A percentile compares a stretch with the other conserved stretches of the same genome.
phyloP scores from a whole-genome alignment of 371 early-diverging fungal species.

The Syncephalastrum monosporum region DNA sequence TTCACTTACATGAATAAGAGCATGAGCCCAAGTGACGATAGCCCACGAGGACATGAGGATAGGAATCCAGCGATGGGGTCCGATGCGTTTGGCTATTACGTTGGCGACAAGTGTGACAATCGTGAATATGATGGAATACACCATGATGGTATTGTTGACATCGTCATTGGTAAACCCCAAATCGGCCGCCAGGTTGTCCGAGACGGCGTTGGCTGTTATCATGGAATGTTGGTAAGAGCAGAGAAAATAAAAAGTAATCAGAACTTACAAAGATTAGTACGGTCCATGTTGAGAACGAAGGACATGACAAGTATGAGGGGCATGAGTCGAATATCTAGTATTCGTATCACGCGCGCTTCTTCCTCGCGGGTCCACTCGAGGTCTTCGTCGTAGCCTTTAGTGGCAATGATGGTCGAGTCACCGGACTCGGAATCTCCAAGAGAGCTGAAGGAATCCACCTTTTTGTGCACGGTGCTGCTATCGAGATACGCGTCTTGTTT shows the following conservation, averaged over 20 bases:
- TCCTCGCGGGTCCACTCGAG: slow-evolving; percentile 37
- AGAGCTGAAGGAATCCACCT: too few species aligned
- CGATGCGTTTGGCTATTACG: slow-evolving; percentile 46
- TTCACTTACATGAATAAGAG: slow-evolving; percentile 18
- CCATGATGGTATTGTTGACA: slow-evolving; percentile 29
- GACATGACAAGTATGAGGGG: slow-evolving; percentile 30
- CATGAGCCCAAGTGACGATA: slow-evolving; percentile 42
- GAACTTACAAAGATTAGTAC: slow-evolving; percentile 41
- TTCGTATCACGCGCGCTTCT: slow-evolving; percentile 20
- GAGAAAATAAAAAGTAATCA: not conserved
- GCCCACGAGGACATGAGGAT: slow-evolving; percentile 61
- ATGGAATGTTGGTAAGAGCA: not conserved
- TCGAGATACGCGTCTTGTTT: too few species aligned
- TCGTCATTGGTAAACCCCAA: slow-evolving; percentile 34
- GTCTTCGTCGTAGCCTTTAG: slow-evolving; percentile 12
- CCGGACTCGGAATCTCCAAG: too few species aligned
- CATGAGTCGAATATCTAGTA: slow-evolving; percentile 27
- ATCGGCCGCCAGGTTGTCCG: slow-evolving; percentile 33
- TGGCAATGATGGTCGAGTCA: too few species aligned
- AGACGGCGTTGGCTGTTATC: slow-evolving; percentile 34
- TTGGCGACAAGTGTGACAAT: slow-evolving; percentile 37
- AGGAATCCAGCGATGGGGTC: slow-evolving; percentile 56
- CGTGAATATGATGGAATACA: slow-evolving; percentile 32
- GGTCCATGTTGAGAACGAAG: slow-evolving; percentile 38
- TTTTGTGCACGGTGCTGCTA: too few species aligned